Percentiles rank a stretch among this genome's conserved stretches.
These are phyloP conservation scores for Yarrowia alimentaria DNA, from an alignment of 805 yeast species.

Conservation along the genomic window DNA sequence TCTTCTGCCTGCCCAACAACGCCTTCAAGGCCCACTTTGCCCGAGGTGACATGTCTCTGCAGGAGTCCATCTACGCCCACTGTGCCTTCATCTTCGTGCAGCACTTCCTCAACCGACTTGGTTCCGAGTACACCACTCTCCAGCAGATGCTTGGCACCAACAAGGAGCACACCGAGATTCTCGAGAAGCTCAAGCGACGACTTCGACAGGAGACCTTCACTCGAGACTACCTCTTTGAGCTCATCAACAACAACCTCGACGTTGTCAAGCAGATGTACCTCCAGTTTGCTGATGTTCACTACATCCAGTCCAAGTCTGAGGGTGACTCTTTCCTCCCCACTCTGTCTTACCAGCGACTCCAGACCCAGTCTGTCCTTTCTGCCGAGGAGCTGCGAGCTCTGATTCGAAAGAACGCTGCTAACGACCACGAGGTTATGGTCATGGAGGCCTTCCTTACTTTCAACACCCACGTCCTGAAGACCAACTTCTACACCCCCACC, in stretches of 20 bases:
- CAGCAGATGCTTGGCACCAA: conserved; percentile 60
- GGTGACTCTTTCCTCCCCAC: conserved; percentile 49
- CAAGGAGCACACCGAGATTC: conserved; percentile 69
- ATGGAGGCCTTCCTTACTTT: conserved; percentile 78
- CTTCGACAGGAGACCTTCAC: conserved; percentile 92
- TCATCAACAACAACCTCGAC: conserved; percentile 65
- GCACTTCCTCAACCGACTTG: conserved; percentile 91
- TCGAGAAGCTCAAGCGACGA: conserved; percentile 79
- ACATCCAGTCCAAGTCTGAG: conserved; percentile 54
- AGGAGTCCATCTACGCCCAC: conserved; percentile 92
- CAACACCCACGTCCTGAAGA: conserved; percentile 84
- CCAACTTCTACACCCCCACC: conserved; percentile 90
- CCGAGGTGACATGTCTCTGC: conserved; percentile 77
- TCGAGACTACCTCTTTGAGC: conserved; percentile 74
- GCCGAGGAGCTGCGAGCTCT: conserved; percentile 72
- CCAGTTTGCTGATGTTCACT: conserved; percentile 88
- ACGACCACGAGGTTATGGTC: conserved; percentile 77
- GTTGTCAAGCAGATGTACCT: conserved; percentile 81
- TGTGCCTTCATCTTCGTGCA: conserved; percentile 89
- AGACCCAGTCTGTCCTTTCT: conserved; percentile 67
- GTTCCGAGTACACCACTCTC: conserved; percentile 79
- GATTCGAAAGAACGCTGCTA: conserved; percentile 65
- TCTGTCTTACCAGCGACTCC: conserved; percentile 79
- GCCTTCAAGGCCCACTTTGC: conserved; percentile 73
- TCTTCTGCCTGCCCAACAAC: conserved; percentile 88